Conservation (phyloP, 257 asterid species). For the Plectranthus barbatus region DNA sequence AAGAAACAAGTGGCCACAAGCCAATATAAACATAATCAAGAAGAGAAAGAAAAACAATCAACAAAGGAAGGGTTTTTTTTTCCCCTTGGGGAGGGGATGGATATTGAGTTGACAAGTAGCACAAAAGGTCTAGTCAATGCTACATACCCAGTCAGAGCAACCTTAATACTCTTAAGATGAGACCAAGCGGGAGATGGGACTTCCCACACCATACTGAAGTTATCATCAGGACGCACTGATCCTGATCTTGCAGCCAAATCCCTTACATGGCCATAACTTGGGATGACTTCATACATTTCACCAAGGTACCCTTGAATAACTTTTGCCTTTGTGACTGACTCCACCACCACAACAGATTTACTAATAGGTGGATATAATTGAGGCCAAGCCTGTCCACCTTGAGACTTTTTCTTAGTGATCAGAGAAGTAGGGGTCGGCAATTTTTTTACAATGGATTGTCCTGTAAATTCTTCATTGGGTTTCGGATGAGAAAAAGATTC, state of each 20-base stretch:
- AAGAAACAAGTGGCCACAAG: neutral
- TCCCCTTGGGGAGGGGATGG: neutral
- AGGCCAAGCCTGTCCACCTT: slow-evolving; percentile 32
- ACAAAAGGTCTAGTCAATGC: slow-evolving; percentile 1
- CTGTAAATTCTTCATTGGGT: slow-evolving; percentile 16
- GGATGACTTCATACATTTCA: slow-evolving; percentile 83
- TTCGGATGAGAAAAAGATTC: slow-evolving; percentile 21
- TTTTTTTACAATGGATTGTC: slow-evolving; percentile 21
- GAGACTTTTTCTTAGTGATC: slow-evolving; percentile 24
- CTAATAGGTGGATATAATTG: slow-evolving; percentile 69
- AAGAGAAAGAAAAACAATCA: neutral
- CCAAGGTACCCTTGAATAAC: slow-evolving; percentile 96
- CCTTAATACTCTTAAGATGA: slow-evolving; percentile 85
- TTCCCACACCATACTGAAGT: slow-evolving; percentile 98
- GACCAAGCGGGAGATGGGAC: slow-evolving; percentile 96
- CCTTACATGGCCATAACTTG: slow-evolving; percentile 94
- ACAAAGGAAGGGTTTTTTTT: neutral
- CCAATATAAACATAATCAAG: neutral
- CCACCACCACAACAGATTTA: slow-evolving; percentile 78
- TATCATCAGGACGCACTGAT: slow-evolving; percentile 91
- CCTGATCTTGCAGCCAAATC: slow-evolving; percentile 98
- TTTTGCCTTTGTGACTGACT: slow-evolving; percentile 81
- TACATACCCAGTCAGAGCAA: slow-evolving; percentile 81
- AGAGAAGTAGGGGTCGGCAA: slow-evolving; percentile 13
- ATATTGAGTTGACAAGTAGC: neutral